Evolutionary conservation across 2,329 filamentous ascomycete species (phyloP).

Genomic region (Alternaria novae-zelandiae): DNA sequence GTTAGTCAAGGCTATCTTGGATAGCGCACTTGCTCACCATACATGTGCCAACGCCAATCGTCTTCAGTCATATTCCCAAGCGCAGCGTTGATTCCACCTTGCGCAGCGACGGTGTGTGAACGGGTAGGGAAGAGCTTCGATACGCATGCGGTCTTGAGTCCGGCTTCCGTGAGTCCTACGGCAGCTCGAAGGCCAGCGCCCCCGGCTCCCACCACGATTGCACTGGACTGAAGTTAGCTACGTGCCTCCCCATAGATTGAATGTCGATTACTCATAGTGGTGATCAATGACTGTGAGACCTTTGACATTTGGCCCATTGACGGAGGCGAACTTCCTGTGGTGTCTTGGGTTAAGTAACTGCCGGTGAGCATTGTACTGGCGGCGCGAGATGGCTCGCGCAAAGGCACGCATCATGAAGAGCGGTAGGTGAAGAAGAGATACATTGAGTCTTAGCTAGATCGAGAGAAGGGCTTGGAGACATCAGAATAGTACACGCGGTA

Average conservation of each 20-base stretch:
- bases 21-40: conserved; percentile 55
- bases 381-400: conserved; percentile 28
- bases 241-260: background rate
- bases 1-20: background rate
- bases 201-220: conserved; percentile 60
- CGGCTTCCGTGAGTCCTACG: conserved; percentile 68
- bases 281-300: conserved; percentile 41
- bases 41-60: conserved; percentile 67
- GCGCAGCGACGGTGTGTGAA: conserved; percentile 70
- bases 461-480: background rate
- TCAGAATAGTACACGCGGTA: background rate
- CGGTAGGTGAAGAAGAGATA: background rate
- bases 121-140: conserved; percentile 69
- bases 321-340: conserved; percentile 24
- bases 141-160: conserved; percentile 69
- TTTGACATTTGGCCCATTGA: conserved; percentile 20
- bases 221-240: conserved; percentile 29
- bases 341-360: conserved; percentile 2
- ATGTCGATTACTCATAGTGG: conserved; percentile 39
- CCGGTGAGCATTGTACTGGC: conserved; percentile 17
- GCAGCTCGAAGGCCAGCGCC: conserved; percentile 69
- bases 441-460: background rate
- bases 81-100: conserved; percentile 68
- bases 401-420: conserved; percentile 32
- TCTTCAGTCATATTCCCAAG: conserved; percentile 63